A percentile compares a stretch with the other conserved stretches of the same genome.
phyloP scores from a whole-genome alignment of 768 basidiomycete species.

The Neoboletus brunneissimus region DNA sequence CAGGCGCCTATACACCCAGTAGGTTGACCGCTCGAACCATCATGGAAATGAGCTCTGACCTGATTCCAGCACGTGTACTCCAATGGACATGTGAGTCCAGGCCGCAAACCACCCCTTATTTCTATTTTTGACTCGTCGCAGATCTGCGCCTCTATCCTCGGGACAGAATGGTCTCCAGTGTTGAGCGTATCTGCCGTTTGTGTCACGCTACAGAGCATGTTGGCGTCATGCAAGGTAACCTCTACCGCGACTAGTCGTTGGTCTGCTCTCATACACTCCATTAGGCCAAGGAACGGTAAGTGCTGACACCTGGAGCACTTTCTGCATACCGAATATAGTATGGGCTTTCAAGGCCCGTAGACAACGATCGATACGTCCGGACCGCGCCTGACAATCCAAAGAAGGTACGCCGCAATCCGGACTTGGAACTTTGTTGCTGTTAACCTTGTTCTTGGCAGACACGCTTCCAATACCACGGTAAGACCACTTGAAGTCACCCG shows the following conservation, averaged over 20 bases:
- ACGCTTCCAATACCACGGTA: slow-evolving; percentile 79
- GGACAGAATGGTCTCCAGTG: slow-evolving; percentile 89
- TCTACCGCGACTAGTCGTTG: neutral
- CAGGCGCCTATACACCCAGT: slow-evolving; percentile 81
- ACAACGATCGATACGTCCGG: slow-evolving; percentile 80
- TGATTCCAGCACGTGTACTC: slow-evolving; percentile 75
- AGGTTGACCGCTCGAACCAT: slow-evolving; percentile 29
- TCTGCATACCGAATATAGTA: slow-evolving; percentile 6
- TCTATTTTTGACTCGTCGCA: slow-evolving; percentile 30
- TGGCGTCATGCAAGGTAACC: slow-evolving; percentile 83
- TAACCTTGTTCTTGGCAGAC: slow-evolving; percentile 46
- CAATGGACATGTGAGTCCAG: slow-evolving; percentile 68
- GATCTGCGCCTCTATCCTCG: slow-evolving; percentile 90
- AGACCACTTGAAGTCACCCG: slow-evolving; percentile 16
- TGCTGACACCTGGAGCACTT: slow-evolving; percentile 1
- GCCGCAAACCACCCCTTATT: slow-evolving; percentile 3
- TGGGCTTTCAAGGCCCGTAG: slow-evolving; percentile 54
- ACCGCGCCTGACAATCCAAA: slow-evolving; percentile 82
- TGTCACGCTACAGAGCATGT: slow-evolving; percentile 87
- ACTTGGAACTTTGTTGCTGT: neutral
- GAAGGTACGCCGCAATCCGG: slow-evolving; percentile 51
- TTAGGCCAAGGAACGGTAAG: slow-evolving; percentile 65
- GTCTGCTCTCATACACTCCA: neutral
- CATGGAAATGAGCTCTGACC: slow-evolving; percentile 9
- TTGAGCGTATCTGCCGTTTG: slow-evolving; percentile 78